These are phyloP conservation scores for Mortierella sp. DNA, from an alignment of 371 early-diverging fungal species.

Conservation along the genomic window DNA sequence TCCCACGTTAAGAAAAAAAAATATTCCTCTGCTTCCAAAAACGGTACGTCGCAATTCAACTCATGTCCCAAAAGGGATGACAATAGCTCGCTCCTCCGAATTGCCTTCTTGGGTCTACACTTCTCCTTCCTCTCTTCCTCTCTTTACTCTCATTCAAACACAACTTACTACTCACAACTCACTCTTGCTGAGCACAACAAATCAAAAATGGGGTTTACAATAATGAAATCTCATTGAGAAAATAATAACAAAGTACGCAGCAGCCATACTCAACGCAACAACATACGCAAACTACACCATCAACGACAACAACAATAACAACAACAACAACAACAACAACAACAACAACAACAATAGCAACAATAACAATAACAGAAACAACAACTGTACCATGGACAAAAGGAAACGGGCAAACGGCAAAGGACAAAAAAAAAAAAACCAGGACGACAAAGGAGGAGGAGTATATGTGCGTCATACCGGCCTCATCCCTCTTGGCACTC, in stretches of 20 bases:
- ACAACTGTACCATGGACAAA: neutral
- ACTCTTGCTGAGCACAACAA: neutral
- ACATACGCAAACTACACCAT: neutral
- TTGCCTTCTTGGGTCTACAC: constrained; percentile 15
- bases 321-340: neutral
- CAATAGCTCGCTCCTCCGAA: constrained; percentile 21
- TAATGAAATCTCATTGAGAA: neutral
- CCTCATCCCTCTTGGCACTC: neutral
- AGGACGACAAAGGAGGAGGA: neutral
- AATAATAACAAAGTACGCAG: neutral
- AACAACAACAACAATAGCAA: no score
- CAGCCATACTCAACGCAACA: neutral
- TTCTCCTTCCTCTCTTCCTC: neutral
- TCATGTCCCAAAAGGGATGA: constrained; percentile 25
- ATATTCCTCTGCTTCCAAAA: constrained; percentile 11
- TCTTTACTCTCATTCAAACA: neutral
- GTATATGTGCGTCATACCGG: neutral
- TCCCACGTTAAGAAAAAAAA: constrained; percentile 7
- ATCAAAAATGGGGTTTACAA: neutral
- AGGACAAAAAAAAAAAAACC: neutral
- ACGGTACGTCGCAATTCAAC: constrained; percentile 5
- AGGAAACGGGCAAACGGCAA: neutral
- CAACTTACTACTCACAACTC: neutral
- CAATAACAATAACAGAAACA: neutral
- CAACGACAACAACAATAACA: neutral